Base-by-base conservation (phyloP, 345 rosid genomes). In the Kernera saxatilis region DNA sequence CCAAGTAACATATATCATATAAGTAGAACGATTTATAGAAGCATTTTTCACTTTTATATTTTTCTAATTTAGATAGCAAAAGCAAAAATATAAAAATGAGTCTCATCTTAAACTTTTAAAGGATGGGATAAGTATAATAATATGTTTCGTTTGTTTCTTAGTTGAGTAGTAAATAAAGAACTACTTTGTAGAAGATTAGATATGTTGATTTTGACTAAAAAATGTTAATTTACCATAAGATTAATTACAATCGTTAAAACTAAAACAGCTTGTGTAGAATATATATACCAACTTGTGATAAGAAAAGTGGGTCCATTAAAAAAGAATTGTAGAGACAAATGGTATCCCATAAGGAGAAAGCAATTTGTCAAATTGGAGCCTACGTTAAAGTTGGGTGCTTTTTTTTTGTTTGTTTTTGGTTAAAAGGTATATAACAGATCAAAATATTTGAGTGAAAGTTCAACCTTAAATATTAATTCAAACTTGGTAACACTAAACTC, bases 281-380 rank as follows among this genome's bases (percentile, higher is more conserved):
- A 35, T 33, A 54, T 36, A 57, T 4, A 40, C 15, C 54, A 74
- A 67, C 62, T 36, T 44, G 65, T 54, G 65, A 67, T 57, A 75
- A 60, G 62, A 52, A 61, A 61, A 61, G 41, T 13, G 64, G 74
- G 51, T 54, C 74, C 74, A 33, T 60, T 1, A 21, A 12, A 10
- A 36, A 50, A 19, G 62, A 74, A 51, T 39, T 68, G 69, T 68
- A 61, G 64, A 69, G 78, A 75, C 78, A 75, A 68, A 75, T 68
- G 78, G 74, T 68, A 75, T 75, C 78, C 64, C 74, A 61, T 60
- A 75, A 68, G 69, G 18, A 68, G 63, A 75, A 75, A 75, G 64
- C 64, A 59, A 67, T 75, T 60, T 68, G 64, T 52, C 78, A 61
- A 75, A 33, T 69, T 60, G 70, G 69, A 52, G 63, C 57, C 74